Base-by-base conservation (phyloP, 2,329 filamentous ascomycete genomes). In the Ceratocystis variospora region DNA sequence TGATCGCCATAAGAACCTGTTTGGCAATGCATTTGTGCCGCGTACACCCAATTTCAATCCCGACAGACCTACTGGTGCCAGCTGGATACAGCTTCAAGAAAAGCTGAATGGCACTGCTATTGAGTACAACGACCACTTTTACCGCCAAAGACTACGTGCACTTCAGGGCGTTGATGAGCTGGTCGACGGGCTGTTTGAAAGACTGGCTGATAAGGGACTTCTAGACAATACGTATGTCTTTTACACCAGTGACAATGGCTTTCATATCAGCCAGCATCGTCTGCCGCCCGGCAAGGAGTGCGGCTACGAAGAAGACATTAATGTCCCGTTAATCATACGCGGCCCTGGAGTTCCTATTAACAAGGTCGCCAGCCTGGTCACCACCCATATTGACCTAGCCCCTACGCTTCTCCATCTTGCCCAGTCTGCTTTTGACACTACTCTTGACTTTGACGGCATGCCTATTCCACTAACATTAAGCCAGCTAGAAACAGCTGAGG, bases 21-120 rank as follows among this genome's bases (percentile, higher is more conserved):
- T 89, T 71, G 70, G 77, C 5, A 78, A 81, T 67, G 80, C 77
- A 3, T 80, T 77, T 37, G 80, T 89, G 0, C 87, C 87, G 0
- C 76, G 87, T n/a, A 84, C 79, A 0, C 75, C 78, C 0, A 82
- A 86, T 70, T 89, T 89, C 75, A 89, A 90, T 71, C 85, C 86
- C 0, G 70, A 71, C 10, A 68, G 69, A n/a, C 69, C 76, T 0
- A 75, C 74, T 1, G 77, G 76, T 1, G 79, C 76, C 3, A 76
- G 75, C 45, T 82, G 79, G 79, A 72, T 81, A 48, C 71, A 72
- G 2, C 68, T 72, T 8, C 75, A 80, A 4, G 74, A 75, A 0
- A 72, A 70, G 61, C 69, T 74, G 2, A 74, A 71, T 19, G 70
- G 73, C 3, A 71, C 71, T 7, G 71, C 72, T 7, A 68, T 77